Percentiles rank a stretch among this genome's conserved stretches.
Conservation (phyloP, 345 rosid genomes). For the Ceriops decandra region DNA sequence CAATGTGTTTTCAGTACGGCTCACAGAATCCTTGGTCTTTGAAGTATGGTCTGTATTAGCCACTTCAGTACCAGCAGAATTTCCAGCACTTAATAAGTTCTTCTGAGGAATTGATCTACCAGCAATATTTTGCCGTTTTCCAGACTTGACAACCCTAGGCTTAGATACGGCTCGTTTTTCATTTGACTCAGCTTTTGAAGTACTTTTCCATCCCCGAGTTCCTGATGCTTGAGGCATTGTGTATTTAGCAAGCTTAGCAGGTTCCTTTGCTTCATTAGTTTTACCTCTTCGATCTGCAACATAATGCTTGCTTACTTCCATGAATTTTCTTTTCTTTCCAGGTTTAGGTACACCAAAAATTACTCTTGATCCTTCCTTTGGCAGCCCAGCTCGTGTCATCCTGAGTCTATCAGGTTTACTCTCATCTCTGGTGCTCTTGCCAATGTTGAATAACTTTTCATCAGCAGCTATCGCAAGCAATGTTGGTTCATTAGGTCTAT, state of each 20-base stretch:
- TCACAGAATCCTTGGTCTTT: constrained; percentile 40
- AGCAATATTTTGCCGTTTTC: constrained; percentile 44
- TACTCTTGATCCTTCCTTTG: constrained; percentile 77
- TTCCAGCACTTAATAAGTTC: constrained; percentile 27
- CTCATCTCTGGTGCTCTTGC: constrained; percentile 52
- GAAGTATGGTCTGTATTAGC: constrained; percentile 32
- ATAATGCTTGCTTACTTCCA: constrained; percentile 97
- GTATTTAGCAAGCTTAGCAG: constrained; percentile 56
- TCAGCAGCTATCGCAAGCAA: constrained; percentile 49
- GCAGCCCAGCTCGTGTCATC: constrained; percentile 66
- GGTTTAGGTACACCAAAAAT: constrained; percentile 93
- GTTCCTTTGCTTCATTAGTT: constrained; percentile 49
- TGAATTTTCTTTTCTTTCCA: constrained; percentile 93
- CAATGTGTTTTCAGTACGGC: constrained; percentile 34
- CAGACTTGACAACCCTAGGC: constrained; percentile 54
- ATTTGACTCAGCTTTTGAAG: constrained; percentile 45
- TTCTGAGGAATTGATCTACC: constrained; percentile 48
- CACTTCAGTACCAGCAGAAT: constrained; percentile 35
- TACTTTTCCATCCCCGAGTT: constrained; percentile 56
- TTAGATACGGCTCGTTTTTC: constrained; percentile 55
- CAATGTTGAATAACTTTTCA: constrained; percentile 65
- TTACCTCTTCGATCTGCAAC: constrained; percentile 47
- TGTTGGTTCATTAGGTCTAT: constrained; percentile 43
- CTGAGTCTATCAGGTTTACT: constrained; percentile 49
- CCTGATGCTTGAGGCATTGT: constrained; percentile 64